Evolutionary conservation across 108 stramenopile species (phyloP), one percentile per base, ranked within the genome.

Genomic region (Cyclotella baltica): DNA sequence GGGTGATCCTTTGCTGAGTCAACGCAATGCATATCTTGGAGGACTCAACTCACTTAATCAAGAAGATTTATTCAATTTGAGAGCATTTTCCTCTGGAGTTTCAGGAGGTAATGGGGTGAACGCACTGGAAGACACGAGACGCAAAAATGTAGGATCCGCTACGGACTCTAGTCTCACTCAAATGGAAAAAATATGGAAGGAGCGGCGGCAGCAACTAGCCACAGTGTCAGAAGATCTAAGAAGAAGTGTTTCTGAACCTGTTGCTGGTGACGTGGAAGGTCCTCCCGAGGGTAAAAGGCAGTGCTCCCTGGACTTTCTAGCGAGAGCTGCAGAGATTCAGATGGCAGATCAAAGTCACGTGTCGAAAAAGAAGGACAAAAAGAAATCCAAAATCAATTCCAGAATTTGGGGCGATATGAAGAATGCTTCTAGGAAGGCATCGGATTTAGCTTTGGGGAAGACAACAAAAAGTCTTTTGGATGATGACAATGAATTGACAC

Each of bases 341-440:
- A 25, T 29, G 28, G 23, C 56, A 1, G 13, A 29, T 25, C 9
- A 57, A 29, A 57, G 28, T 29, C 22, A 57, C 28, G 2, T 25
- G 56, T 25, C 56, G 56, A 57, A 25, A 23, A 29, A 57, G 10
- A 29, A 25, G 15, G 22, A 1, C 28, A 13, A 20, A 3, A 23
- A 29, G 23, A 29, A 25, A 1, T 22, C 56, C 27, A 57, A 57
- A 27, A n/a, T n/a, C 6, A 27, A 57, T n/a, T n/a, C n/a, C n/a
- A n/a, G n/a, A n/a, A n/a, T n/a, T 4, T 57, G 56, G 56, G 56
- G 28, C 13, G 28, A 57, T 57, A 57, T 57, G 56, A 57, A 57
- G 6, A 57, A 57, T 27, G 56, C 56, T 4, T 57, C 56, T 13
- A 29, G 27, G 3, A 29, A 3, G 28, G 56, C 56, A 29, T 13